phyloP scores from a whole-genome alignment of 176 grass and related monocot species.

The Aechmea fasciata region DNA sequence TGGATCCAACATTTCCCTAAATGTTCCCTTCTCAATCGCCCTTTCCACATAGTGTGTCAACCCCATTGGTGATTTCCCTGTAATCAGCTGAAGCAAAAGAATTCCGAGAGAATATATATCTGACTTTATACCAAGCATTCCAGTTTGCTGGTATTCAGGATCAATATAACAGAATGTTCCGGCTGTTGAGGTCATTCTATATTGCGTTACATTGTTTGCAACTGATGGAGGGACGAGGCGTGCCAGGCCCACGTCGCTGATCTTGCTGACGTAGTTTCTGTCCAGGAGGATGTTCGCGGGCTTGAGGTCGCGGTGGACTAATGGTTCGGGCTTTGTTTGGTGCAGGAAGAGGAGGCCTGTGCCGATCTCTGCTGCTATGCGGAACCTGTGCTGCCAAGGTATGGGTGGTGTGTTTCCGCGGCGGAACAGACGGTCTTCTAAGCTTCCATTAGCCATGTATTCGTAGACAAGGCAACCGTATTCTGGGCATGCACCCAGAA shows the following conservation, averaged over 20 bases:
- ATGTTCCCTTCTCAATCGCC: constrained; percentile 14
- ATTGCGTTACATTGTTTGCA: constrained; percentile 31
- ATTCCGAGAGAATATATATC: constrained; percentile 41
- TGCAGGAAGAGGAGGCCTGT: constrained; percentile 41
- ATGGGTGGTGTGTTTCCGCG: constrained; percentile 27
- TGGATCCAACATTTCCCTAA: constrained; percentile 27
- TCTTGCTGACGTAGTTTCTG: constrained; percentile 37
- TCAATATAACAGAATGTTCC: constrained; percentile 49
- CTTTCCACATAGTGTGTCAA: constrained; percentile 16
- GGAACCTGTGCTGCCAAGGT: constrained; percentile 36
- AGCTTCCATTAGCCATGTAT: constrained; percentile 43
- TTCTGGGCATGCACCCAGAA: constrained; percentile 44
- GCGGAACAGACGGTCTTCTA: constrained; percentile 35
- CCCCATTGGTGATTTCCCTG: constrained; percentile 31
- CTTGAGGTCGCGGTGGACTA: constrained; percentile 39
- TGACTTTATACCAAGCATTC: constrained; percentile 36
- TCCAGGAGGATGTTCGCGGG: constrained; percentile 40
- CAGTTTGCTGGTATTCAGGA: constrained; percentile 40
- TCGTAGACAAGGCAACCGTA: constrained; percentile 39
- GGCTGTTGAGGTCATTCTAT: constrained; percentile 29
- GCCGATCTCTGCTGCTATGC: constrained; percentile 36
- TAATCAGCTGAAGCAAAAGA: constrained; percentile 36
- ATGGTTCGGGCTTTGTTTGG: constrained; percentile 33
- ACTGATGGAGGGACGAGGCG: constrained; percentile 28
- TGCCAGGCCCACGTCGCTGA: constrained; percentile 42